Conservation (phyloP, 176 grass and related monocot species). For the Aegilops longissima region DNA sequence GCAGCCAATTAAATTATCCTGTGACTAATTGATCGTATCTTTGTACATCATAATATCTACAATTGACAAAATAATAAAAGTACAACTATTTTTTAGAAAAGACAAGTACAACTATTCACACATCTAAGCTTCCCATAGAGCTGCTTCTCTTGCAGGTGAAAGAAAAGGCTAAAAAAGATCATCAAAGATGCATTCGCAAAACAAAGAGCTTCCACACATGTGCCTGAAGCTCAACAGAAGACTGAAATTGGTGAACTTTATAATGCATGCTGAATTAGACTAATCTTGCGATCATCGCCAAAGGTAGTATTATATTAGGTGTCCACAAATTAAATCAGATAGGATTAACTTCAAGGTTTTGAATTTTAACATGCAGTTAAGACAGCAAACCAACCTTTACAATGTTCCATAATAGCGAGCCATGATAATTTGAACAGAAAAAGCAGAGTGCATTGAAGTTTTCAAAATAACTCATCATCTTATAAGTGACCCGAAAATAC, state of each 20-base stretch:
- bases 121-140: not conserved
- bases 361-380: not conserved
- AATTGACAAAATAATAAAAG: not conserved
- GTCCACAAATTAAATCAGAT: not conserved
- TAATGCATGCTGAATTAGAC: not conserved
- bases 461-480: not conserved
- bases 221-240: not conserved
- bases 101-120: not conserved
- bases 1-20: not conserved
- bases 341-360: not conserved
- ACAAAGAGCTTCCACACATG: not conserved
- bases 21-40: not conserved
- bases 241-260: not conserved
- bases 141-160: not conserved
- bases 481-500: not conserved
- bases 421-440: slow-evolving; percentile 6
- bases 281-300: not conserved
- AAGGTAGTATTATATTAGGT: not conserved
- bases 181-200: not conserved
- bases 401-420: not conserved
- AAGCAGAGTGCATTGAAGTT: not conserved
- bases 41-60: not conserved
- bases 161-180: not conserved
- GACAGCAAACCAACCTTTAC: not conserved
- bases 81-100: not conserved